These are phyloP conservation scores for Apiospora malaysiana DNA, from an alignment of 2,329 filamentous ascomycete species.

Conservation along the genomic window DNA sequence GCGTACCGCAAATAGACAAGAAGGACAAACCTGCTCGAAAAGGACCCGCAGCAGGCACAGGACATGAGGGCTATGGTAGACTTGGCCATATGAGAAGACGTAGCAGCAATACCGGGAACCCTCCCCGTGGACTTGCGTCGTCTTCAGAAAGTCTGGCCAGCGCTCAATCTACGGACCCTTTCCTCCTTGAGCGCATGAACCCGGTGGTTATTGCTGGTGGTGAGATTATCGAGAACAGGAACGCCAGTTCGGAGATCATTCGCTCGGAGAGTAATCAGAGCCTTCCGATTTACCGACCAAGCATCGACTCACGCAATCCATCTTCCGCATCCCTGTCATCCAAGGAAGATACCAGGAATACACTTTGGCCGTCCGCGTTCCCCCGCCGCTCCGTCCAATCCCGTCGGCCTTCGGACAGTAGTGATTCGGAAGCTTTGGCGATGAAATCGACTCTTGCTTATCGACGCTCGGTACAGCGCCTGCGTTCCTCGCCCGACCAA, in stretches of 20 bases:
- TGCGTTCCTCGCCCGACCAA: conserved; percentile 51
- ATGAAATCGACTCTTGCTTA: conserved; percentile 60
- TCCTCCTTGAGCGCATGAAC: conserved; percentile 66
- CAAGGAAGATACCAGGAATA: conserved; percentile 47
- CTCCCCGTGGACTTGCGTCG: conserved; percentile 51
- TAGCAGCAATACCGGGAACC: conserved; percentile 63
- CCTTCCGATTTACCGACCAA: conserved; percentile 46
- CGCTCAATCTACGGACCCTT: conserved; percentile 56
- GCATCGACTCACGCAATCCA: conserved; percentile 49
- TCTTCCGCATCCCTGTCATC: conserved; percentile 50
- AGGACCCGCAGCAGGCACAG: conserved; percentile 89
- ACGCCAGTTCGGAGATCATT: conserved; percentile 54
- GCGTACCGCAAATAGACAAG: conserved; percentile 56
- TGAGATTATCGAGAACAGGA: conserved; percentile 65
- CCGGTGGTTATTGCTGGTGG: conserved; percentile 72
- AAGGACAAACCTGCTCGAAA: conserved; percentile 67
- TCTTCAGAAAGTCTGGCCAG: conserved; percentile 59
- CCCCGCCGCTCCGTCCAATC: conserved; percentile 44
- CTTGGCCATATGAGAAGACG: conserved; percentile 67
- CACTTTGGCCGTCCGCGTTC: conserved; percentile 61
- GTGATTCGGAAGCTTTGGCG: conserved; percentile 55
- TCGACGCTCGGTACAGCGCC: conserved; percentile 59
- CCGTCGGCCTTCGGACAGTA: conserved; percentile 61
- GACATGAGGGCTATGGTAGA: conserved; percentile 84
- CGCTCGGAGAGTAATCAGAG: conserved; percentile 59